Evolutionary conservation across 2,329 filamentous ascomycete genomes (phyloP).

Genomic region (Fusarium tupiense): DNA sequence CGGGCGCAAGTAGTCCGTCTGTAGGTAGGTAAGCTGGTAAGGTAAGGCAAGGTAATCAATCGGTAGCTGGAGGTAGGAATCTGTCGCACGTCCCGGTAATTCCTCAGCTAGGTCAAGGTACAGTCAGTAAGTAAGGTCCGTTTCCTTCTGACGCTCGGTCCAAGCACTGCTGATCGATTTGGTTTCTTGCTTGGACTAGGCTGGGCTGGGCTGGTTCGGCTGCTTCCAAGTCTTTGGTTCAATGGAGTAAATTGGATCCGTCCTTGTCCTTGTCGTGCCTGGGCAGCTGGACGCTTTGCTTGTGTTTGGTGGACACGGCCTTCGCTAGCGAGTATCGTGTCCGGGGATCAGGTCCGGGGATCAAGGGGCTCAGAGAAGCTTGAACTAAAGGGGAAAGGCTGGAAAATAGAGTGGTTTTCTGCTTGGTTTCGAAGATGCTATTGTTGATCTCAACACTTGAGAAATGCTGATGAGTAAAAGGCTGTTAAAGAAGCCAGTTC

Average conservation of each 20-base stretch:
- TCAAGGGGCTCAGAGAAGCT: constrained; percentile 39
- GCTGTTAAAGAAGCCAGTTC: neutral
- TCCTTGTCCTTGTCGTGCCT: constrained; percentile 30
- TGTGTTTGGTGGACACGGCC: constrained; percentile 32
- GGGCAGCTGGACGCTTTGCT: constrained; percentile 20
- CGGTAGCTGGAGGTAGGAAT: neutral
- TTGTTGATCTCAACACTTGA: constrained; percentile 6
- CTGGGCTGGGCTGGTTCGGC: constrained; percentile 3
- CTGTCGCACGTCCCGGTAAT: constrained; percentile 9
- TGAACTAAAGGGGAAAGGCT: constrained; percentile 36
- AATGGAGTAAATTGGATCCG: constrained; percentile 33
- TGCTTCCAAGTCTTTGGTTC: constrained; percentile 36
- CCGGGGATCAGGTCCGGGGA: constrained; percentile 35
- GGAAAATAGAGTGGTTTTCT: constrained; percentile 16
- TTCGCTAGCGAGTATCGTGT: constrained; percentile 25
- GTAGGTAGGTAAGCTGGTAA: neutral
- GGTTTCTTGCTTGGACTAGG: constrained; percentile 3
- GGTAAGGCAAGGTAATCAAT: neutral
- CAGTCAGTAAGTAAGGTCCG: neutral
- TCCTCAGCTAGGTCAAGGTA: neutral
- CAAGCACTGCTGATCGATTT: constrained; percentile 27
- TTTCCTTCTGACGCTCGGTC: constrained; percentile 7
- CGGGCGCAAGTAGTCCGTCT: neutral
- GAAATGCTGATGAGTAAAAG: neutral
- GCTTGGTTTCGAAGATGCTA: constrained; percentile 18